Conservation (phyloP, 768 basidiomycete genomes). For the Baorangia bicolor region DNA sequence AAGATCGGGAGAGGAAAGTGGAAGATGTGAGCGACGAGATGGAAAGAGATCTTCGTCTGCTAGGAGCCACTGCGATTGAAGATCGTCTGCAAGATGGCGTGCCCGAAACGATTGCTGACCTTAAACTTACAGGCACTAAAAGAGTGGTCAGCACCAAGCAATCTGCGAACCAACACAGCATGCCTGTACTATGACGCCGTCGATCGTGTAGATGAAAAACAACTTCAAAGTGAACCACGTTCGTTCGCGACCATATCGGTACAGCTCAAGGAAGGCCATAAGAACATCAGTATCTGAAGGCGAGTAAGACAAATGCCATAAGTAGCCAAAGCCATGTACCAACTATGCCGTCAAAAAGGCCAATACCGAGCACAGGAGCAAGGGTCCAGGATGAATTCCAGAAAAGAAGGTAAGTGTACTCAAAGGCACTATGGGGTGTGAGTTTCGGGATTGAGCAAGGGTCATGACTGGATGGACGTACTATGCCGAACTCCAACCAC, state of each 20-base stretch:
- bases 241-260: slow-evolving; percentile 79
- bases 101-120: slow-evolving; percentile 92
- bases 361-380: slow-evolving; percentile 94
- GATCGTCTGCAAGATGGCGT: slow-evolving; percentile 98
- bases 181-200: slow-evolving; percentile 83
- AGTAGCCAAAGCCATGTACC: slow-evolving; percentile 45
- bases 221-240: slow-evolving; percentile 77
- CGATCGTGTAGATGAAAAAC: slow-evolving; percentile 83
- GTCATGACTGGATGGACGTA: slow-evolving; percentile 39
- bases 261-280: slow-evolving; percentile 90
- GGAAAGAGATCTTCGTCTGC: slow-evolving; percentile 74
- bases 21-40: slow-evolving; percentile 79
- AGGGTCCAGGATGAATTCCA: slow-evolving; percentile 99
- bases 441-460: slow-evolving; percentile 4
- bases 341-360: slow-evolving; percentile 89
- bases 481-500: slow-evolving; percentile 93
- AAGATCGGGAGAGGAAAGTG: slow-evolving; percentile 76
- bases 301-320: neutral
- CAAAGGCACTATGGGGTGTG: slow-evolving; percentile 58
- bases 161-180: slow-evolving; percentile 23
- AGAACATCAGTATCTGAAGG: slow-evolving; percentile 72
- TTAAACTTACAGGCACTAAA: slow-evolving; percentile 92
- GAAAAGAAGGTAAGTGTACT: slow-evolving; percentile 92
- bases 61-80: slow-evolving; percentile 98
- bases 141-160: slow-evolving; percentile 7